Conservation (phyloP, 1,284 basidiomycete species). For the Heterobasidion annosum region DNA sequence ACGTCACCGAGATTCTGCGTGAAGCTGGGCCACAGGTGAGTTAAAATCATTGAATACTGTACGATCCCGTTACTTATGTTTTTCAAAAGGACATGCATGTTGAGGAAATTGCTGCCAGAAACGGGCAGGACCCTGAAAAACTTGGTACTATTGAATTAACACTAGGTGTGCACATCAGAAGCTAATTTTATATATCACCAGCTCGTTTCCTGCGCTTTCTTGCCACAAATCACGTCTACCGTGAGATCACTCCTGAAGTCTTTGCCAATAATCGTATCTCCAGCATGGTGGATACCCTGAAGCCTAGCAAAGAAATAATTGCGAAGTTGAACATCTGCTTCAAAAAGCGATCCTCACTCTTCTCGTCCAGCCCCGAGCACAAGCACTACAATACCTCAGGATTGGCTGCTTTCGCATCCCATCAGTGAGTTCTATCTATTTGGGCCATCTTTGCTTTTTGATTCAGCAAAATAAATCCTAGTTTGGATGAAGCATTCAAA, state of each 20-base stretch:
- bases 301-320: slow-evolving; percentile 9
- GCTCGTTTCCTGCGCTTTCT: slow-evolving; percentile 17
- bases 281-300: slow-evolving; percentile 18
- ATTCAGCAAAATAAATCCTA: slow-evolving; percentile 2
- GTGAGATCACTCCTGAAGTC: slow-evolving; percentile 18
- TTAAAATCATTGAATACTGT: neutral
- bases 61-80: neutral
- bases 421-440: neutral
- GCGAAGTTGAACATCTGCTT: neutral
- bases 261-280: slow-evolving; percentile 22
- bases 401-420: neutral
- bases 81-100: slow-evolving; percentile 16
- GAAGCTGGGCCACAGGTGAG: slow-evolving; percentile 23
- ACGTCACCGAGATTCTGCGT: slow-evolving; percentile 26
- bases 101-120: slow-evolving; percentile 15
- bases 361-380: neutral
- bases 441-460: neutral
- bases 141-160: slow-evolving; percentile 13
- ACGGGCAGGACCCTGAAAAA: slow-evolving; percentile 13
- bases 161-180: neutral
- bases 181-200: neutral
- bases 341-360: neutral
- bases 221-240: slow-evolving; percentile 20
- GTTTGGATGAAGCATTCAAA: slow-evolving; percentile 20
- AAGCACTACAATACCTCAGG: neutral